Evolutionary conservation across 2,329 filamentous ascomycete genomes (phyloP), one percentile per base, ranked within the genome.

Genomic region (Venturia carpophila): DNA sequence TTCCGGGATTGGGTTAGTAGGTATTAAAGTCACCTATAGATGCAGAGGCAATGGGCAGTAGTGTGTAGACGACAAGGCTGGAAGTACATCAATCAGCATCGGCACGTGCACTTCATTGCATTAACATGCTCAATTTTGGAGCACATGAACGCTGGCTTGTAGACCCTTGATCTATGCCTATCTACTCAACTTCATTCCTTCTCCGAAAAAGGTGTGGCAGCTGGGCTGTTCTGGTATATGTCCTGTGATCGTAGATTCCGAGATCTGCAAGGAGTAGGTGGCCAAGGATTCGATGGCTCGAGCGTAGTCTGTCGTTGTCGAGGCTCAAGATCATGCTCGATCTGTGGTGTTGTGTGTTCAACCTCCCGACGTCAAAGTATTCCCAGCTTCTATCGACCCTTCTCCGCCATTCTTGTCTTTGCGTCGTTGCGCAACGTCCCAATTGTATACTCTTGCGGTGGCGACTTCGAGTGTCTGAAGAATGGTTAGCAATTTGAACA

Each of bases 371-470:
- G 52, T 17, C 17, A 30, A 34, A 30, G 37, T 49, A 21, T 60
- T 64, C 24, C 45, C 39, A 19, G 45, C 24, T 41, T 60, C 58
- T 62, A 56, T 52, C 15, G 58, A 41, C 15, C 17, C 42, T 2
- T 82, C 79, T 19, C 72, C 74, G 10, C 68, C 70, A 47, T 88
- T 87, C 76, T 92, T 94, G 67, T 96, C 92, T 80, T 96, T 97
- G 70, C 94, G 83, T 78, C 95, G 91, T 80, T 96, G 90, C 55
- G 93, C 91, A 5, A 99, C 92, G 73, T 99, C 94, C 93, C 94
- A 97, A 77, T 99, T 99, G 78, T 99, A 97, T n/a, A 99, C 92
- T 69, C 94, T 84, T 27, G 94, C 94, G 49, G 93, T 92, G 4
- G 94, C 94, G 42, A 99, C 94, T 77, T 99, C 94, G 81, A 99